These are phyloP conservation scores for Phytophthora multivora DNA, from an alignment of 352 stramenopile genomes.

Conservation along the genomic window DNA sequence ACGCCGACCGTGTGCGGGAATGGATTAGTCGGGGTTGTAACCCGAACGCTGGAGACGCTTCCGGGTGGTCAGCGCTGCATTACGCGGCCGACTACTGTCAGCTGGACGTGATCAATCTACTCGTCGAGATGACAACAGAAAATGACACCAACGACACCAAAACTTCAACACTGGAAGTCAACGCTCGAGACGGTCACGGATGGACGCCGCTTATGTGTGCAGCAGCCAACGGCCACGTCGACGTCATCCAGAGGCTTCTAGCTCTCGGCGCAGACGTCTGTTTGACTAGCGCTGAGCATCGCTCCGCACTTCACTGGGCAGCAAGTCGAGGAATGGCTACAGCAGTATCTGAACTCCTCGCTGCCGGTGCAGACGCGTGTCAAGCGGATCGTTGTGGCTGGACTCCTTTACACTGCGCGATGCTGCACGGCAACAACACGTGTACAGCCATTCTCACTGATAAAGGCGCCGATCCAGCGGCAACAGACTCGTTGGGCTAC, in stretches of 20 bases:
- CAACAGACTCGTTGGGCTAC: slow-evolving; percentile 53
- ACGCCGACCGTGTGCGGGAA: slow-evolving; percentile 48
- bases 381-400: slow-evolving; percentile 52
- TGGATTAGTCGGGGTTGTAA: slow-evolving; percentile 65
- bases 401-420: slow-evolving; percentile 66
- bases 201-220: slow-evolving; percentile 68
- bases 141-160: neutral
- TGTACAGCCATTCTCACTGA: slow-evolving; percentile 43
- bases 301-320: slow-evolving; percentile 74
- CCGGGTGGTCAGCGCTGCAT: slow-evolving; percentile 67
- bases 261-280: slow-evolving; percentile 42
- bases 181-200: slow-evolving; percentile 50
- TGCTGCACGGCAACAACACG: slow-evolving; percentile 47
- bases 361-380: slow-evolving; percentile 36
- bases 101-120: slow-evolving; percentile 41
- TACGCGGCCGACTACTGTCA: slow-evolving; percentile 73
- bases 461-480: slow-evolving; percentile 31
- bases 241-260: slow-evolving; percentile 47
- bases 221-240: slow-evolving; percentile 55
- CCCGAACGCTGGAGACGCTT: slow-evolving; percentile 60
- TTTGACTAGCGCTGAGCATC: slow-evolving; percentile 44
- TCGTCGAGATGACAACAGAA: slow-evolving; percentile 37
- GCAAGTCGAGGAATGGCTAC: slow-evolving; percentile 51
- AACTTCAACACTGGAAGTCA: slow-evolving; percentile 33
- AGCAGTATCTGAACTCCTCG: slow-evolving; percentile 36